These are phyloP conservation scores for Wickerhamomyces sp. DNA, from an alignment of 1,139 yeast species.

Conservation along the genomic window DNA sequence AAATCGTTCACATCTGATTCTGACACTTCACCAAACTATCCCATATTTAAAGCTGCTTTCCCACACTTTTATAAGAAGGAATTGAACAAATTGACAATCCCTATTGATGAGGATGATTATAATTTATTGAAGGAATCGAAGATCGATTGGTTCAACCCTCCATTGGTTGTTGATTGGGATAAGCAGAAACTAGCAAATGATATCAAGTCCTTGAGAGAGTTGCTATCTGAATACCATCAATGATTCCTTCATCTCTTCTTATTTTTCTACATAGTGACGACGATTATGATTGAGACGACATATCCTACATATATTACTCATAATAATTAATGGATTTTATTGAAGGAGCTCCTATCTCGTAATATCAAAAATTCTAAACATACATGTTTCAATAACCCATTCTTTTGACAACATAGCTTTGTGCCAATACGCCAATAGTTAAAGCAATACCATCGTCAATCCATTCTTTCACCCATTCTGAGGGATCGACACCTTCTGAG, in stretches of 20 bases:
- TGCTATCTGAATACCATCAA: conserved; percentile 8
- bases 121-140: conserved; percentile 5
- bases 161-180: conserved; percentile 55
- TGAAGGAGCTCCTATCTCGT: neutral
- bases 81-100: conserved; percentile 10
- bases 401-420: conserved; percentile 82
- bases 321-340: too few relatives aligned
- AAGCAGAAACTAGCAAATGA: conserved; percentile 48
- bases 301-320: too few relatives aligned
- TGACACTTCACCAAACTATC: conserved; percentile 6
- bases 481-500: conserved; percentile 56
- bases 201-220: conserved; percentile 25
- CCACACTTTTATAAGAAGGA: conserved; percentile 1
- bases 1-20: conserved; percentile 24
- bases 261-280: neutral
- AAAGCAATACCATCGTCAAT: conserved; percentile 75
- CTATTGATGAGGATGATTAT: conserved; percentile 14
- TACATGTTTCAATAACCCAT: conserved; percentile 54
- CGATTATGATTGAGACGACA: too few relatives aligned
- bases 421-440: conserved; percentile 82
- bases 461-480: conserved; percentile 97
- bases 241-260: neutral
- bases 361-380: neutral
- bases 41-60: conserved; percentile 17
- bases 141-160: conserved; percentile 30